These are phyloP conservation scores for Metschnikowia bowlesiae DNA, from an alignment of 805 yeast genomes.

Conservation along the genomic window DNA sequence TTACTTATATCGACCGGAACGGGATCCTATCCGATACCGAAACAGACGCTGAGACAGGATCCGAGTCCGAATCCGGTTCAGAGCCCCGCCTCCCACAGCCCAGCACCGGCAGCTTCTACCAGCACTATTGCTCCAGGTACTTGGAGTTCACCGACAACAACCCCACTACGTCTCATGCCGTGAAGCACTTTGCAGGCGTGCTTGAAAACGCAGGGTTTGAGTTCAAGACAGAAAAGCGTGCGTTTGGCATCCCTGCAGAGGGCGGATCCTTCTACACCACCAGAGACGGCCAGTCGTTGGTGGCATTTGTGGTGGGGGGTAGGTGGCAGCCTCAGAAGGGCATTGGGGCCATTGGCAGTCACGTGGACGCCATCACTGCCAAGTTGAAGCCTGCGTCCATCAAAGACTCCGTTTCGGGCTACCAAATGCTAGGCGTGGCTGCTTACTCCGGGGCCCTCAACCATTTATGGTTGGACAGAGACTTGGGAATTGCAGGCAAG, in stretches of 20 bases:
- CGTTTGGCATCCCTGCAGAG: conserved; percentile 2
- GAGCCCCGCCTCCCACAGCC: not conserved
- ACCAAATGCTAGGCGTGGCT: conserved; percentile 37
- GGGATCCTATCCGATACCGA: conserved; percentile 9
- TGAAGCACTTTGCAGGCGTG: conserved; percentile 20
- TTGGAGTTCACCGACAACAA: conserved; percentile 30
- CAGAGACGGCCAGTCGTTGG: conserved; percentile 30
- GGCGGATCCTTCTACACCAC: conserved; percentile 27
- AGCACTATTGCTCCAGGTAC: conserved; percentile 19
- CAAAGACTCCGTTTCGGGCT: conserved; percentile 25
- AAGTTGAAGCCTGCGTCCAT: conserved; percentile 30
- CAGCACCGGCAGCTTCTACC: not conserved
- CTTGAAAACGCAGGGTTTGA: conserved; percentile 27
- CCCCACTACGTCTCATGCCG: conserved; percentile 41
- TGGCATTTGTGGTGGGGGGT: conserved; percentile 37
- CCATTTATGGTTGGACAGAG: conserved; percentile 38
- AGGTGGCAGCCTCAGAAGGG: conserved; percentile 33
- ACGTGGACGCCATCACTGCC: conserved; percentile 36
- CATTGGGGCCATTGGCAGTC: conserved; percentile 27
- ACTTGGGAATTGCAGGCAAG: conserved; percentile 40
- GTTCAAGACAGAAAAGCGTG: conserved; percentile 22
- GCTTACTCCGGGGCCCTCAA: conserved; percentile 36
- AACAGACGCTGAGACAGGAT: not conserved
- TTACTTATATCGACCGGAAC: conserved; percentile 3
- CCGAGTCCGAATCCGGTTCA: not conserved